phyloP scores from a whole-genome alignment of 2,329 filamentous ascomycete genomes.

The Colletotrichum neosansevieriae region DNA sequence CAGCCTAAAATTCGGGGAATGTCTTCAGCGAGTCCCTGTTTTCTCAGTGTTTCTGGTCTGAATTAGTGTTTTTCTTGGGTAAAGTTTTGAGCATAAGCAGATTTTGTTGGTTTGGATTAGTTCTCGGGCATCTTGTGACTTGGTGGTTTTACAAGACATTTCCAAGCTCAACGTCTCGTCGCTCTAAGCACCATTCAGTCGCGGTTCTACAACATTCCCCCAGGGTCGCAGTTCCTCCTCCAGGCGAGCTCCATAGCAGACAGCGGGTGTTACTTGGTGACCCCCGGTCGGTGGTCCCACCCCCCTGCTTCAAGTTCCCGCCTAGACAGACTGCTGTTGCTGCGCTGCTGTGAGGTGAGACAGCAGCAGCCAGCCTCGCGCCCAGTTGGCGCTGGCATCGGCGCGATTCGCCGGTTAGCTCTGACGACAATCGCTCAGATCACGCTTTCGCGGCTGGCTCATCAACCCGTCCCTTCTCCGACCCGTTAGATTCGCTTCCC shows the following conservation, averaged over 20 bases:
- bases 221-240: not conserved
- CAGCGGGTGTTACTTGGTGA: slow-evolving; percentile 8
- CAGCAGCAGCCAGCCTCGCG: slow-evolving; percentile 35
- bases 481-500: slow-evolving; percentile 27
- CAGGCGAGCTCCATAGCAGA: slow-evolving; percentile 6
- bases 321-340: not conserved
- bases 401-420: slow-evolving; percentile 23
- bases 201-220: slow-evolving; percentile 18
- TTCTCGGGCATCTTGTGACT: too few relatives aligned
- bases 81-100: not conserved
- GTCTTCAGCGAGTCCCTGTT: slow-evolving; percentile 16
- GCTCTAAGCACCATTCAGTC: too few relatives aligned
- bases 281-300: slow-evolving; percentile 10
- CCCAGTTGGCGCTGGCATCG: slow-evolving; percentile 23
- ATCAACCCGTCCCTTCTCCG: slow-evolving; percentile 28
- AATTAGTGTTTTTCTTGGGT: not conserved
- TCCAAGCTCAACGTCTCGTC: not conserved
- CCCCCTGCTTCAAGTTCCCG: slow-evolving; percentile 17
- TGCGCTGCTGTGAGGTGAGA: slow-evolving; percentile 14
- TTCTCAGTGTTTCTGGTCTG: not conserved
- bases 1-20: slow-evolving; percentile 40
- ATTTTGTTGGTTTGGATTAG: too few relatives aligned
- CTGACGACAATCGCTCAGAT: slow-evolving; percentile 31
- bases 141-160: not conserved
- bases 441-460: slow-evolving; percentile 18